A percentile compares a stretch with the other conserved stretches of the same genome.
phyloP scores from a whole-genome alignment of 768 basidiomycete genomes.

The Leccinum variicolor region DNA sequence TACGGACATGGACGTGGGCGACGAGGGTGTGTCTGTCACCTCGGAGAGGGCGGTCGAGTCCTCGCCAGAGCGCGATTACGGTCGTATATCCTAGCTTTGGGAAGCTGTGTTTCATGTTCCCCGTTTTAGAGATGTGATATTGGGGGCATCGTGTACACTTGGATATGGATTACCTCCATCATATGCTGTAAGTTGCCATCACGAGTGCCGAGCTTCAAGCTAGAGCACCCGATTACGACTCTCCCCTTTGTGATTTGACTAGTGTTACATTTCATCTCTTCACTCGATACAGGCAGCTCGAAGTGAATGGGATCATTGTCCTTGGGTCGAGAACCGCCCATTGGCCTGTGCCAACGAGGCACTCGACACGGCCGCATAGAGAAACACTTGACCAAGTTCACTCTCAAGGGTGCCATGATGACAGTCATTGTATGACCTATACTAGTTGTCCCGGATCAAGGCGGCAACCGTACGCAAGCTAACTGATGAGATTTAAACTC shows the following conservation, averaged over 20 bases:
- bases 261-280: background rate
- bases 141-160: background rate
- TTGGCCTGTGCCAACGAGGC: background rate
- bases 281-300: background rate
- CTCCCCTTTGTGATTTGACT: background rate
- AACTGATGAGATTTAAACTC: too few relatives aligned
- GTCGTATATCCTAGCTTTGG: background rate
- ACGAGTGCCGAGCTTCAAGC: background rate
- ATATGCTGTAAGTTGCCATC: too few relatives aligned
- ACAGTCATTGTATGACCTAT: too few relatives aligned
- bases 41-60: slow-evolving; percentile 14
- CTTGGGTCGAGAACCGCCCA: background rate
- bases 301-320: background rate
- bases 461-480: too few relatives aligned
- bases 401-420: too few relatives aligned
- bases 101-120: background rate
- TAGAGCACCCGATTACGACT: background rate
- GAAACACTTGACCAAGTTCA: background rate
- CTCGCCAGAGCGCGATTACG: slow-evolving; percentile 3
- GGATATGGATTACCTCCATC: background rate
- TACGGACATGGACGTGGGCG: slow-evolving; percentile 36
- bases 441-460: too few relatives aligned
- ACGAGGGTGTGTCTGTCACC: slow-evolving; percentile 18
- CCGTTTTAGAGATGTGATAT: background rate
- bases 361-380: background rate